Evolutionary conservation across 768 basidiomycete species (phyloP), one percentile per base, ranked within the genome.

Genomic region (Naganishia kalamii): DNA sequence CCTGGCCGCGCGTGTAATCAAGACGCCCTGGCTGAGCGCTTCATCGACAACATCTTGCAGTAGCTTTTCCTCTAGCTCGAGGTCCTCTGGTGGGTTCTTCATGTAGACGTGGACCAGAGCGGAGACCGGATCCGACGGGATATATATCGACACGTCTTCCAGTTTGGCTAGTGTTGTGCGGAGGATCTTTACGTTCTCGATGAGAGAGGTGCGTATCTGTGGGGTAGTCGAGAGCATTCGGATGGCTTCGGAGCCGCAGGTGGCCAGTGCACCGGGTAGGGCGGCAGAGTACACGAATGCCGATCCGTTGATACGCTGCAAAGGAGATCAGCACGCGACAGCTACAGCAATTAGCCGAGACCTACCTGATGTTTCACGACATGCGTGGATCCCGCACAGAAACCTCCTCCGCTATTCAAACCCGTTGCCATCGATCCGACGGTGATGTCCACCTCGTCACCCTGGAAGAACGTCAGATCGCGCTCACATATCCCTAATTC

Each of bases 241-340:
- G 77, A 97, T 88, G 6, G 86, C 90, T 71, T 91, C 87, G 0
- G 90, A 92, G 1, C 86, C 90, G 70, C 87, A 85, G 68, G 92
- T 92, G 21, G 90, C 86, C 41, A 98, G 86, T 46, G 93, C 83
- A 2, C 90, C 85, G 0, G 96, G 96, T 81, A 94, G 86, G 2
- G 94, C 86, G 19, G 96, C 96, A 0, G 94, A 96, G 81, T 92
- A 99, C 65, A 99, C 92, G 76, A 91, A 94, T 0, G 92, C 86
- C 3, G 91, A 87, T 17, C 90, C 91, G 75, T 98, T 98, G 83
- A 94, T 96, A 49, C 92, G 92, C 85, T 96, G 72, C 52, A 50
- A 66, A 47, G 51, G 29, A 44, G 27, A 30, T 23, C 4, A 11
- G 27, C 0, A 54, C 44, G 41, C 48, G 17, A 41, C 30, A 19